These are phyloP conservation scores for Psilocybe tampanensis DNA, from an alignment of 768 basidiomycete species.

Conservation along the genomic window DNA sequence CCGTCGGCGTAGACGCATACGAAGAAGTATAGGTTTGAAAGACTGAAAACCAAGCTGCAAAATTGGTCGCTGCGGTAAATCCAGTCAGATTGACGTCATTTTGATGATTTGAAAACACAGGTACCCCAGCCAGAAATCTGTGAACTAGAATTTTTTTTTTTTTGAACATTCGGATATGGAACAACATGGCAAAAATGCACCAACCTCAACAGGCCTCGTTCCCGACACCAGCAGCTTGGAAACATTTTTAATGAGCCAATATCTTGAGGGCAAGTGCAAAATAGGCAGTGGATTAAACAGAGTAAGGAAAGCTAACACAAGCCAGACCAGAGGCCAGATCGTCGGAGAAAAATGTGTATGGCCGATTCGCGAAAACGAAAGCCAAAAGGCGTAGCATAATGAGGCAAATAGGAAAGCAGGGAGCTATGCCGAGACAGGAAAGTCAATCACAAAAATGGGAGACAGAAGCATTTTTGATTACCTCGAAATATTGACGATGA, in stretches of 20 bases:
- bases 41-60: slow-evolving; percentile 75
- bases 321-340: slow-evolving; percentile 83
- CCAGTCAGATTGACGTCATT: not conserved
- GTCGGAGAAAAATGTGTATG: slow-evolving; percentile 57
- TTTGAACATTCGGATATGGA: too few species aligned
- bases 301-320: slow-evolving; percentile 57
- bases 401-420: slow-evolving; percentile 79
- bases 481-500: slow-evolving; percentile 70
- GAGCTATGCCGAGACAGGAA: slow-evolving; percentile 46
- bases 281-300: slow-evolving; percentile 80
- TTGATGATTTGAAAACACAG: slow-evolving; percentile 18
- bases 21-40: slow-evolving; percentile 74
- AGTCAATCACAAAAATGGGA: not conserved
- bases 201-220: slow-evolving; percentile 71
- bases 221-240: slow-evolving; percentile 72
- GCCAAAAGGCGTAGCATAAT: slow-evolving; percentile 81
- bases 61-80: slow-evolving; percentile 71
- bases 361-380: slow-evolving; percentile 75
- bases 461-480: slow-evolving; percentile 23
- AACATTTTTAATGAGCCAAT: slow-evolving; percentile 76
- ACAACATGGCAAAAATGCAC: slow-evolving; percentile 24
- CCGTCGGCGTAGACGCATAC: slow-evolving; percentile 69
- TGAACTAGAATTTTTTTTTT: too few species aligned
- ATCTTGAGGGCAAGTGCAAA: slow-evolving; percentile 63
- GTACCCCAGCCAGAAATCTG: slow-evolving; percentile 91